These are phyloP conservation scores for Xanthoconium separans DNA, from an alignment of 1,284 basidiomycete species.

Conservation along the genomic window DNA sequence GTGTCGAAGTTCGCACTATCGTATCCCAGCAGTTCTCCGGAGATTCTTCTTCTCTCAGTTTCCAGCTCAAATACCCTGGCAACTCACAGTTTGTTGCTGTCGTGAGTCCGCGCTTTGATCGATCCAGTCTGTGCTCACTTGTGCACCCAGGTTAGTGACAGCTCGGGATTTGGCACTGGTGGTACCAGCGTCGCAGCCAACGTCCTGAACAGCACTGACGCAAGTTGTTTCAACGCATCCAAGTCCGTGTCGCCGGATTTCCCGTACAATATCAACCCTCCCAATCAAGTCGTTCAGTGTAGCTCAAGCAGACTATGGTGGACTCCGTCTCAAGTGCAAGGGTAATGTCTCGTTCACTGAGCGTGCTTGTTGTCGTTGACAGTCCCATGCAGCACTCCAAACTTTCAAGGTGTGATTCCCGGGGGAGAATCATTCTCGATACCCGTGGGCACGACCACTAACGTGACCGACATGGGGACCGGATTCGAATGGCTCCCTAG, in stretches of 20 bases:
- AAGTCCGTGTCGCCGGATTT: slow-evolving; percentile 52
- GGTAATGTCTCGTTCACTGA: slow-evolving; percentile 40
- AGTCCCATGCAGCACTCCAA: slow-evolving; percentile 42
- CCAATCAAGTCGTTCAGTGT: slow-evolving; percentile 64
- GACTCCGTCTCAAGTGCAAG: slow-evolving; percentile 49
- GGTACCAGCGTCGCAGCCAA: slow-evolving; percentile 67
- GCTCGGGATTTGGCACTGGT: slow-evolving; percentile 65
- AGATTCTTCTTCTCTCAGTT: slow-evolving; percentile 42
- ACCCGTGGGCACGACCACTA: slow-evolving; percentile 45
- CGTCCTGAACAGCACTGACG: slow-evolving; percentile 51
- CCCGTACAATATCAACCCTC: slow-evolving; percentile 58
- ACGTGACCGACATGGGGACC: slow-evolving; percentile 44
- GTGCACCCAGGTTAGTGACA: slow-evolving; percentile 65
- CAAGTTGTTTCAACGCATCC: slow-evolving; percentile 59
- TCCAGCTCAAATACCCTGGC: slow-evolving; percentile 64
- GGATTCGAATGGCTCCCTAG: slow-evolving; percentile 71
- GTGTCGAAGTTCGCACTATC: slow-evolving; percentile 64
- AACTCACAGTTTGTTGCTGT: slow-evolving; percentile 73
- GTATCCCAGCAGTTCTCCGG: slow-evolving; percentile 52
- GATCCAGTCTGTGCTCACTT: neutral
- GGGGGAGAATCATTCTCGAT: slow-evolving; percentile 73
- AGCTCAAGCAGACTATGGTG: slow-evolving; percentile 60
- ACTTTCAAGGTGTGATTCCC: slow-evolving; percentile 72
- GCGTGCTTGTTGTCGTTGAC: neutral
- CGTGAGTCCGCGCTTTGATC: slow-evolving; percentile 47